Evolutionary conservation across 1,284 basidiomycete genomes (phyloP).

Genomic region (Somion occarium): DNA sequence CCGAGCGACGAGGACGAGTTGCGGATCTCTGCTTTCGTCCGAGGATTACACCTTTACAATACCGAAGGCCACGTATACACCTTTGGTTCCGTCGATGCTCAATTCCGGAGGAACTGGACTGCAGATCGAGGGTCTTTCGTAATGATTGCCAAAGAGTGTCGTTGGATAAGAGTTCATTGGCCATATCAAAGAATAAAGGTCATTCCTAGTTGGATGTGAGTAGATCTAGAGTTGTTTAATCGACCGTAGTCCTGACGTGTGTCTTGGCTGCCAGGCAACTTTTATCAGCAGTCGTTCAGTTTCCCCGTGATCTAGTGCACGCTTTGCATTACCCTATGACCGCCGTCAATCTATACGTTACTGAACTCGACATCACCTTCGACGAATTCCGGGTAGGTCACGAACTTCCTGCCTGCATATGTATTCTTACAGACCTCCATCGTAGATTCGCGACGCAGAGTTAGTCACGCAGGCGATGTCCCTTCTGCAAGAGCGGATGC

Average conservation of each 20-base stretch:
- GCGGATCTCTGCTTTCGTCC: constrained; percentile 24
- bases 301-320: constrained; percentile 27
- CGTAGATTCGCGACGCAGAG: constrained; percentile 36
- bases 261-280: constrained; percentile 23
- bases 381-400: constrained; percentile 33
- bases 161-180: constrained; percentile 33
- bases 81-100: constrained; percentile 32
- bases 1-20: constrained; percentile 26
- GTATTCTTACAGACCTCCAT: not conserved
- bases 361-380: constrained; percentile 36
- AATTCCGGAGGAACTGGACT: constrained; percentile 35
- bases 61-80: constrained; percentile 35
- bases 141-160: constrained; percentile 32
- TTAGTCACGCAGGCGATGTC: constrained; percentile 29
- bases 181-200: constrained; percentile 17
- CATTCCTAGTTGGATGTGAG: constrained; percentile 19
- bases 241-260: too few species aligned
- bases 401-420: not conserved
- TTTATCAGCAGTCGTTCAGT: constrained; percentile 21
- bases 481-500: constrained; percentile 18
- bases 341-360: constrained; percentile 31
- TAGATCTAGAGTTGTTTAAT: constrained; percentile 8
- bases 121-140: constrained; percentile 33
- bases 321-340: constrained; percentile 29
- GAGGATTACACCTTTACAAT: constrained; percentile 33